Evolutionary conservation across 148 eudicot genomes (phyloP).

Genomic region (Vaccinium corymbosum): DNA sequence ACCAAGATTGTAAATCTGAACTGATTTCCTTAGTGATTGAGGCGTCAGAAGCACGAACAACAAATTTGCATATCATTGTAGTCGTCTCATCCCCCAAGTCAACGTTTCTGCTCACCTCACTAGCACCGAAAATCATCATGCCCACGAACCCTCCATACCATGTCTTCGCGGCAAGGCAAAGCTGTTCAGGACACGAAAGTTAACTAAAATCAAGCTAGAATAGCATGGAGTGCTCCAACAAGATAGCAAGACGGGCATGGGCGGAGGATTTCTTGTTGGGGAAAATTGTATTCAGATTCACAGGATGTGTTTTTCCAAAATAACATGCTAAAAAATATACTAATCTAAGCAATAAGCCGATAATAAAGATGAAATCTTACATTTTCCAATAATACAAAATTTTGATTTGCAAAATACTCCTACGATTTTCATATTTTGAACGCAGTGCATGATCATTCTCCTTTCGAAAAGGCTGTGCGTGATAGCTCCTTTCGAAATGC

Average conservation of each 20-base stretch:
- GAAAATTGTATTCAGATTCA: not conserved
- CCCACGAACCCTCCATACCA: slow-evolving; percentile 96
- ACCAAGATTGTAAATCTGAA: slow-evolving; percentile 80
- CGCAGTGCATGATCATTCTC: not conserved
- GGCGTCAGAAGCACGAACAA: slow-evolving; percentile 89
- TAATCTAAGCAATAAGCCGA: not conserved
- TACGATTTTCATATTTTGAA: not conserved
- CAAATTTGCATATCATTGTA: slow-evolving; percentile 90
- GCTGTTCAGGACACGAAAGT: slow-evolving; percentile 39
- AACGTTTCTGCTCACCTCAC: slow-evolving; percentile 96
- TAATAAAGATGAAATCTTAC: not conserved
- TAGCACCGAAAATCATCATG: slow-evolving; percentile 96
- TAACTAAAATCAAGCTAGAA: not conserved
- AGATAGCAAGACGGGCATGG: not conserved
- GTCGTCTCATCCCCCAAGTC: slow-evolving; percentile 96
- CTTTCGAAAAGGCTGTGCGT: not conserved
- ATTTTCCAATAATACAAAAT: not conserved
- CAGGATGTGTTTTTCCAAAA: not conserved
- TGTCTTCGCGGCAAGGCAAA: slow-evolving; percentile 90
- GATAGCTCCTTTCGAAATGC: not conserved
- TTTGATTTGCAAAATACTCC: not conserved
- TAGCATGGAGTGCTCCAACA: slow-evolving; percentile 9
- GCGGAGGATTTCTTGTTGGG: not conserved
- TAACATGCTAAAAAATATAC: not conserved
- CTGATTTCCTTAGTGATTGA: slow-evolving; percentile 83